These are phyloP conservation scores for Pseudognaphalium luteoalbum DNA, from an alignment of 129 eudicot genomes.

Conservation along the genomic window DNA sequence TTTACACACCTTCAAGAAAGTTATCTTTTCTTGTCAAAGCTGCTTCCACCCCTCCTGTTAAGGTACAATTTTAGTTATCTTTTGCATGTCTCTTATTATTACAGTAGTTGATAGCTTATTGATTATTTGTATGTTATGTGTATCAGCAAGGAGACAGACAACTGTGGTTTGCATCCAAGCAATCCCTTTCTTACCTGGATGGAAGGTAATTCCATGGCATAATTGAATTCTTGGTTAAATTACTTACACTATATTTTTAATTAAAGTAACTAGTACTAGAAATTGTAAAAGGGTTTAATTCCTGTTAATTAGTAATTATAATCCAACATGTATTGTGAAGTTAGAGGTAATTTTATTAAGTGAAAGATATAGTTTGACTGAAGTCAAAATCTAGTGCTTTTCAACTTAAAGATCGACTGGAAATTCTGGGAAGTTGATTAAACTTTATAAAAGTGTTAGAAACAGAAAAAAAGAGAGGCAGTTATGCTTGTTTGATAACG, in stretches of 20 bases:
- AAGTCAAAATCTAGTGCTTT: slow-evolving; percentile 8
- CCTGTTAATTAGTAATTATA: neutral
- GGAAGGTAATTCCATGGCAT: slow-evolving; percentile 62
- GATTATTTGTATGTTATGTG: slow-evolving; percentile 12
- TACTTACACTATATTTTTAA: too few species aligned
- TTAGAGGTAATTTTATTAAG: neutral
- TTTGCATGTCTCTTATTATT: slow-evolving; percentile 7
- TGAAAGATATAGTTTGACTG: neutral
- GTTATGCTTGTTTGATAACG: neutral
- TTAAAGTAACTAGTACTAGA: too few species aligned
- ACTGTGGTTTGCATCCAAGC: slow-evolving; percentile 95
- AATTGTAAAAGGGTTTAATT: too few species aligned
- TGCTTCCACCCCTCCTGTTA: slow-evolving; percentile 89
- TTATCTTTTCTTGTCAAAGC: slow-evolving; percentile 77
- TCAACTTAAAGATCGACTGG: slow-evolving; percentile 11
- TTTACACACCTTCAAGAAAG: slow-evolving; percentile 51
- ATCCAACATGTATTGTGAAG: neutral
- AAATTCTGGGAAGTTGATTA: neutral
- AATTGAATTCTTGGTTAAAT: too few species aligned
- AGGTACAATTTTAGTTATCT: slow-evolving; percentile 43
- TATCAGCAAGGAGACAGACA: slow-evolving; percentile 95
- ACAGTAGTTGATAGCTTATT: slow-evolving; percentile 19
- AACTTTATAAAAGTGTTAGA: neutral
- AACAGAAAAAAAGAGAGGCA: neutral
- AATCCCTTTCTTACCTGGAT: slow-evolving; percentile 93